phyloP scores from a whole-genome alignment of 2,329 filamentous ascomycete genomes.

The Escovopsis weberi region DNA sequence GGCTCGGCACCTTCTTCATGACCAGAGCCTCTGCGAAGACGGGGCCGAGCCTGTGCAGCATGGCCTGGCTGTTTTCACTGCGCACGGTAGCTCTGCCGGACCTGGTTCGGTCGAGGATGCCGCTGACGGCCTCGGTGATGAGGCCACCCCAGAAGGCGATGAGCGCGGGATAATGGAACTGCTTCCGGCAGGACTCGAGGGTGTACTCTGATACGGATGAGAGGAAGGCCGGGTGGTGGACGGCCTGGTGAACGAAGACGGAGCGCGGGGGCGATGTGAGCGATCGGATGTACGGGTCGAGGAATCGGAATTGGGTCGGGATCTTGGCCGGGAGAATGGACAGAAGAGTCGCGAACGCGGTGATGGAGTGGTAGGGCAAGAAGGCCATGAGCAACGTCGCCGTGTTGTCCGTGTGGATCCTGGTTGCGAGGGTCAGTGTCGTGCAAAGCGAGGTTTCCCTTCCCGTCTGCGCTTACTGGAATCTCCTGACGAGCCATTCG shows the following conservation, averaged over 20 bases:
- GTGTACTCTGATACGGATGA: conserved; percentile 65
- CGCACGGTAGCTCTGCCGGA: conserved; percentile 67
- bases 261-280: conserved; percentile 64
- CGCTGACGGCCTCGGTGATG: conserved; percentile 70
- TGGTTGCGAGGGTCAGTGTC: conserved; percentile 20
- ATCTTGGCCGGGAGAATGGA: conserved; percentile 71
- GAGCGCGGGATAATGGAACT: conserved; percentile 62
- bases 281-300: conserved; percentile 73
- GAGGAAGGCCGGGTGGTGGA: conserved; percentile 64
- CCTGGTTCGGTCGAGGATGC: conserved; percentile 61
- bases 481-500: conserved; percentile 88
- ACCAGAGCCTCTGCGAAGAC: conserved; percentile 64
- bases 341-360: conserved; percentile 71
- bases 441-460: neutral
- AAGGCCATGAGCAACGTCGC: conserved; percentile 67
- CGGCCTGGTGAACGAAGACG: conserved; percentile 70
- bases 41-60: conserved; percentile 53
- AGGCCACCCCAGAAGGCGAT: conserved; percentile 86
- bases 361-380: conserved; percentile 79
- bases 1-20: conserved; percentile 59
- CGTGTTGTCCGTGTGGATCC: conserved; percentile 86
- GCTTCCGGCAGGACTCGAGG: conserved; percentile 54
- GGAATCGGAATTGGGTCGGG: conserved; percentile 64
- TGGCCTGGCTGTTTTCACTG: conserved; percentile 64
- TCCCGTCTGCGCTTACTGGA: conserved; percentile 42